These are phyloP conservation scores for Ceratobasidium sp. DNA, from an alignment of 1,284 basidiomycete genomes.

Conservation along the genomic window DNA sequence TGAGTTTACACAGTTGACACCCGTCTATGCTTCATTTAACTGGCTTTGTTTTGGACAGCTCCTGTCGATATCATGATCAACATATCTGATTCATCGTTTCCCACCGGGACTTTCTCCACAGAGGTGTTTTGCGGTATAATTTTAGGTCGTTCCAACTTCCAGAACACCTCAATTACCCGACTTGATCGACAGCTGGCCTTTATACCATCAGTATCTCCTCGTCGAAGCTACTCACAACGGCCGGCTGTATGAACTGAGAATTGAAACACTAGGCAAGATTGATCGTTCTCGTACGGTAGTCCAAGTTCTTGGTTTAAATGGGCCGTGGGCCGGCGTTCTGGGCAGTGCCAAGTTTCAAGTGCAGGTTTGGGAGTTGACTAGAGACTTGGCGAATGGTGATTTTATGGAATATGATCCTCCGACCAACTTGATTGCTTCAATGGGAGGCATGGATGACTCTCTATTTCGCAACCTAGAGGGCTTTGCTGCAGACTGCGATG, in stretches of 20 bases:
- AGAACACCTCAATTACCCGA: not conserved
- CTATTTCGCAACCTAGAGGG: not conserved
- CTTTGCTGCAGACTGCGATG: not conserved
- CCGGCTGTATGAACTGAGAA: not conserved
- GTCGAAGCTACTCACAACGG: not conserved
- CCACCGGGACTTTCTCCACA: not conserved
- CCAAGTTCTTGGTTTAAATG: not conserved
- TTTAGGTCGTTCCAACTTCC: not conserved
- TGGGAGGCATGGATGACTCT: not conserved
- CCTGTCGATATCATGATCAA: not conserved
- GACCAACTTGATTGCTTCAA: not conserved
- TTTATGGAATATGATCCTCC: not conserved
- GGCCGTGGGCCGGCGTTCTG: not conserved
- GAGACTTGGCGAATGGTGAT: not conserved
- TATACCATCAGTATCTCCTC: not conserved
- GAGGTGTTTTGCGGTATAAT: not conserved
- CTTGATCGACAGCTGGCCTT: constrained; percentile 4
- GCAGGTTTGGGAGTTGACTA: not conserved
- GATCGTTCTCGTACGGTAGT: constrained; percentile 2
- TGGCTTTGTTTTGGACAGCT: not conserved
- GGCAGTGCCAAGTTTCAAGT: constrained; percentile 1
- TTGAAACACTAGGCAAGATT: not conserved
- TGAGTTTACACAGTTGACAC: not conserved
- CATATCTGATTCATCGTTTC: not conserved
- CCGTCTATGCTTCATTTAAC: not conserved